Evolutionary conservation across 768 basidiomycete genomes (phyloP).

Genomic region (Tulasnella sp.): DNA sequence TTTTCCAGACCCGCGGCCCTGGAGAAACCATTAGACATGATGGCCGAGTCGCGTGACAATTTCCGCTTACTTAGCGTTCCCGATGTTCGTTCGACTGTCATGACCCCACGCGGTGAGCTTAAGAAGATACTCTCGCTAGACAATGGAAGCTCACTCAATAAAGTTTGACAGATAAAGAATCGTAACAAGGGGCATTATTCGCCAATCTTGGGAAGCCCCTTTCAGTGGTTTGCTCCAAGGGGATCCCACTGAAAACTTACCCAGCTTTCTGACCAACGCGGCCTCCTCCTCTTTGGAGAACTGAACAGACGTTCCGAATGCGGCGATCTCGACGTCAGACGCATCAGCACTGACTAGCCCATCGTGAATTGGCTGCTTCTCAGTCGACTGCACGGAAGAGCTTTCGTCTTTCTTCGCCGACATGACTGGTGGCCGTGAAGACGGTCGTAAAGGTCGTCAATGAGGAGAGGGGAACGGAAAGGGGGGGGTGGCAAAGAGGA

Average conservation of each 20-base stretch:
- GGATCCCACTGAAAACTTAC: background rate
- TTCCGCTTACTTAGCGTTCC: conserved; percentile 18
- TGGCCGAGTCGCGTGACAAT: background rate
- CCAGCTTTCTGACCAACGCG: conserved; percentile 27
- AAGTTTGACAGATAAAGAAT: conserved; percentile 30
- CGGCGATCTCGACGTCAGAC: conserved; percentile 22
- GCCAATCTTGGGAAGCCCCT: conserved; percentile 17
- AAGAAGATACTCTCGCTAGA: background rate
- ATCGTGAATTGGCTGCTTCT: conserved; percentile 1
- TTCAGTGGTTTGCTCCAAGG: background rate
- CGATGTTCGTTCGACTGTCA: conserved; percentile 21
- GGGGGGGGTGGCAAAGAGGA: background rate
- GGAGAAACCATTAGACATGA: background rate
- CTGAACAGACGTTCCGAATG: conserved; percentile 21
- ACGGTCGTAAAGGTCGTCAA: background rate
- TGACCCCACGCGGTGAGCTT: background rate
- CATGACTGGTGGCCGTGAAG: background rate
- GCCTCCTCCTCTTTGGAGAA: conserved; percentile 26
- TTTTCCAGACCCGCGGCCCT: conserved; percentile 21
- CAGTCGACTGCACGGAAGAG: conserved; percentile 3
- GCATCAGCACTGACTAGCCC: background rate
- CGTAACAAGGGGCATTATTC: conserved; percentile 29
- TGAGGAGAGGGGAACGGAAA: background rate
- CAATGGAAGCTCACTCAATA: conserved; percentile 25
- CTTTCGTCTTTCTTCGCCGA: conserved; percentile 2